A percentile compares a stretch with the other conserved stretches of the same genome.
Evolutionary conservation across 2,329 filamentous ascomycete species (phyloP).

Genomic region (Fusarium verrucosum): DNA sequence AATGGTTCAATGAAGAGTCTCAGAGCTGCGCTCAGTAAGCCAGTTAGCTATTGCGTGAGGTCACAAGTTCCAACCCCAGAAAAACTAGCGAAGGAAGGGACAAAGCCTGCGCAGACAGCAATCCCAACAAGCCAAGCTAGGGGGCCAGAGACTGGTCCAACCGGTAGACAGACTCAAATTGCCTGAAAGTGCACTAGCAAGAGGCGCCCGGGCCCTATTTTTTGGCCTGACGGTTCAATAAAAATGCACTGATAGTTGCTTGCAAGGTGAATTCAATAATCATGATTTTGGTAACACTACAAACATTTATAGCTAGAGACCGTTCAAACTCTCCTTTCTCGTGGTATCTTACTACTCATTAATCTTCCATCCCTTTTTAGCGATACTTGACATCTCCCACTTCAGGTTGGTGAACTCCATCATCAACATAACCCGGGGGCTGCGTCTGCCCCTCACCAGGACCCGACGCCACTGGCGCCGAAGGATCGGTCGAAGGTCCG

Average conservation of each 20-base stretch:
- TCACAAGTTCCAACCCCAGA: no score
- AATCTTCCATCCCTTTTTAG: conserved; percentile 3
- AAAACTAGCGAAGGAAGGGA: no score
- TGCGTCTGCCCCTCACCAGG: conserved; percentile 15
- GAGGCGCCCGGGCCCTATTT: no score
- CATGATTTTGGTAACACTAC: background rate
- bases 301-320: background rate
- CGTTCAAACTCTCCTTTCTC: background rate
- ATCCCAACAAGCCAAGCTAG: no score
- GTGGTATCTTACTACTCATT: conserved; percentile 33
- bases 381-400: conserved; percentile 43
- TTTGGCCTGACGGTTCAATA: no score
- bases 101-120: no score
- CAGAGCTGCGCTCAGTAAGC: no score
- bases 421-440: conserved; percentile 40
- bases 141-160: no score
- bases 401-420: conserved; percentile 37
- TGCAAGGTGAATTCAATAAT: background rate
- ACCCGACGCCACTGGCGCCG: conserved; percentile 19
- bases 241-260: background rate
- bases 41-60: no score
- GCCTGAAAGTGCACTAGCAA: no score
- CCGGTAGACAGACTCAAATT: no score
- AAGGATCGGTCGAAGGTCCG: conserved; percentile 6
- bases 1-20: no score